A percentile compares a stretch with the other conserved stretches of the same genome.
phyloP scores from a whole-genome alignment of 1,284 basidiomycete genomes.

The Fomitopsis betulina region DNA sequence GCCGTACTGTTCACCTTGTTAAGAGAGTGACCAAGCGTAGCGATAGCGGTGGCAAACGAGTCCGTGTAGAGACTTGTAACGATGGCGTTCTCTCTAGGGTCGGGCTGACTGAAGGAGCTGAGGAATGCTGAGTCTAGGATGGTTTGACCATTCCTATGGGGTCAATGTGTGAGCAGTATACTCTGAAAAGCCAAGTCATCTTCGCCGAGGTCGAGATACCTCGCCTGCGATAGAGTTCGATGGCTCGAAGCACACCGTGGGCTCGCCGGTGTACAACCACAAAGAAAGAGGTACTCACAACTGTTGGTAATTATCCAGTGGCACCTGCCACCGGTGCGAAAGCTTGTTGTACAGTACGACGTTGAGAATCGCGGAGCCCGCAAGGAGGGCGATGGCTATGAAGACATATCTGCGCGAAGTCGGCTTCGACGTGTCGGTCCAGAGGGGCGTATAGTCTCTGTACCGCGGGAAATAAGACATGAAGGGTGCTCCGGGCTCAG shows the following conservation, averaged over 20 bases:
- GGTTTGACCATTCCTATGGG: slow-evolving; percentile 6
- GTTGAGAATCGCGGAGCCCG: slow-evolving; percentile 3
- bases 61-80: slow-evolving; percentile 41
- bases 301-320: slow-evolving; percentile 9
- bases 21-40: slow-evolving; percentile 39
- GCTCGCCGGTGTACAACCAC: too few species aligned
- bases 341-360: slow-evolving; percentile 5
- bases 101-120: slow-evolving; percentile 1
- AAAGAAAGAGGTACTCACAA: slow-evolving; percentile 4
- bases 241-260: too few species aligned
- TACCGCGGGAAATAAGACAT: slow-evolving; percentile 6
- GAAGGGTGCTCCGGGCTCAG: neutral
- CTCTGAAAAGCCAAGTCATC: too few species aligned
- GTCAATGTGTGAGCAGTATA: too few species aligned
- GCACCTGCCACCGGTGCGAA: neutral
- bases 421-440: slow-evolving; percentile 4
- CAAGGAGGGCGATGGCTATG: neutral
- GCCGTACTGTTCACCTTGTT: slow-evolving; percentile 31
- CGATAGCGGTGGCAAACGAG: slow-evolving; percentile 36
- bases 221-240: too few species aligned
- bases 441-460: slow-evolving; percentile 10
- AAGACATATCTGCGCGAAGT: slow-evolving; percentile 2
- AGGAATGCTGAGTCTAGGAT: slow-evolving; percentile 4
- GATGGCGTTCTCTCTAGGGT: slow-evolving; percentile 29
- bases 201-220: too few species aligned